Evolutionary conservation across 2,329 filamentous ascomycete genomes (phyloP), one percentile per base, ranked within the genome.

Genomic region (Cyanodermella asteris): DNA sequence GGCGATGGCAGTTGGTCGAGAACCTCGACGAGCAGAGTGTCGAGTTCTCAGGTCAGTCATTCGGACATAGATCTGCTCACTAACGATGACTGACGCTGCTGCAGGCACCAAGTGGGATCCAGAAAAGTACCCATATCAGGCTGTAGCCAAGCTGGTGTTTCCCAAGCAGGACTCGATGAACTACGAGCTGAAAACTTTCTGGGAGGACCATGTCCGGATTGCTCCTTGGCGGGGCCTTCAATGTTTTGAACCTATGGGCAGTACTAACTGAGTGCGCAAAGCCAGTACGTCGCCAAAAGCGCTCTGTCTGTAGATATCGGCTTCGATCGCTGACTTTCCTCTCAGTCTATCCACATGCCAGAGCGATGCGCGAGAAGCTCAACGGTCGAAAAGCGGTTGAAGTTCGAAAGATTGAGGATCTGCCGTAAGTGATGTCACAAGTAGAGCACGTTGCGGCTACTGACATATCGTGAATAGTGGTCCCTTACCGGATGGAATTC

Each of bases 111-210:
- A 45, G 5, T 59, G 54, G 54, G 53, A 60, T 23, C 38, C 44
- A 4, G 45, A 49, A 18, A 56, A 52, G 23, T 59, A 53, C 27
- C 55, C 53, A 2, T 59, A 47, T 39, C 50, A 59, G 32, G 53
- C 50, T 2, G 46, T 59, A 5, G 55, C 49, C 2, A 46, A 37
- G 14, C 34, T 53, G 9, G 35, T 42, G 11, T 40, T 53, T 8
- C 49, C 47, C 3, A 45, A 46, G 33, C 50, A 57, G 30, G 46
- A 55, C 23, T 47, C 41, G 11, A 54, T 51, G 24, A 42, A 47
- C 24, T 40, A 43, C 24, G 42, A 47, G 23, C 35, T 47, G 13
- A 51, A 49, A 38, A 40, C 37, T 1, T 54, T 54, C 26, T 55
- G 46, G 49, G 49, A 56, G 25, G 47, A 55, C 31, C 43, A 51